Evolutionary conservation across 2,329 filamentous ascomycete genomes (phyloP), one percentile per base, ranked within the genome.

Genomic region (Colletotrichum limetticola): DNA sequence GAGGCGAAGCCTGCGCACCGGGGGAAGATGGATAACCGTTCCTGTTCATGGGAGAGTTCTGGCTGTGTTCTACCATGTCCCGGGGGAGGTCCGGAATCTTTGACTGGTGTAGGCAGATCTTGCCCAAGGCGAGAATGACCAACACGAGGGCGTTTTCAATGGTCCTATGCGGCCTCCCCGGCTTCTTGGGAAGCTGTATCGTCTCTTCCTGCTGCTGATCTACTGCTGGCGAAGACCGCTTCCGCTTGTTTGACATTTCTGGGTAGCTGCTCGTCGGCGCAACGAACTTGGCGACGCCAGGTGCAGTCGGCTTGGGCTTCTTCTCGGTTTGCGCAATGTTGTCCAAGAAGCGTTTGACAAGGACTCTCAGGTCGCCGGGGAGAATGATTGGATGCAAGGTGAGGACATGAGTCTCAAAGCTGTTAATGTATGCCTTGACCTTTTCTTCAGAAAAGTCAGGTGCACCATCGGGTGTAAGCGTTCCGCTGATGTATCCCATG

Each of bases 121-220:
- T 95, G 22, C 97, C 97, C 6, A 99, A 85, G 0, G 96, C 96
- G 66, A 98, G 86, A 1, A 98, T 91, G 4, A 96, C 86, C 2
- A 98, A 87, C 1, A 98, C 90, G 52, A 98, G 87, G 0, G 95
- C 95, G 76, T 94, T 97, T 66, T 91, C 89, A 19, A 97, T 91
- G 8, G 93, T 94, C 65, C 92, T 87, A 76, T 88, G 89, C 3
- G 90, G 90, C 68, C 85, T 85, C 3, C 86, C 85, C 7, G 84
- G 82, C 76, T 86, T 88, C 42, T 74, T 65, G 2, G 71, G 56
- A 1, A 35, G 24, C 0, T 56, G 71, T 4, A 35, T 52, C 4
- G 68, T 52, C 7, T 71, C 71, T 14, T 66, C 59, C 12, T 66
- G 30, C 68, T 63, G 35, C 66, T 72, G 66, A 30, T 75, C 74